A percentile compares a stretch with the other conserved stretches of the same genome.
phyloP scores from a whole-genome alignment of 208 protist genomes.

The Naegleria fowleri region DNA sequence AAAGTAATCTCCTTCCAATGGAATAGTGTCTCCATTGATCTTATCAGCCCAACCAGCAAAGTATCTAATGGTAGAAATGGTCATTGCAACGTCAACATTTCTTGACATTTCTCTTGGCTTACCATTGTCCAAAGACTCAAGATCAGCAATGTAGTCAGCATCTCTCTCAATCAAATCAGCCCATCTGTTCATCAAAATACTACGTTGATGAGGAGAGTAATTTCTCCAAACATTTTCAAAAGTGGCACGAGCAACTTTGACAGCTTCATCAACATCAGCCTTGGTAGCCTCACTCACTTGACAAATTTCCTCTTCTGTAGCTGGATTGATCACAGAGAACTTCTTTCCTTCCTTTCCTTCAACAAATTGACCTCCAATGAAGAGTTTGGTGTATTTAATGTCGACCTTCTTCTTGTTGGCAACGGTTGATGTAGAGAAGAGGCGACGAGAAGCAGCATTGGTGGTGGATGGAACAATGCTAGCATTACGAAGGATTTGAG shows the following conservation, averaged over 20 bases:
- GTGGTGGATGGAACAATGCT: no score
- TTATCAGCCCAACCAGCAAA: conserved; percentile 82
- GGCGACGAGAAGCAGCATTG: no score
- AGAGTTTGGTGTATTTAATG: conserved; percentile 54
- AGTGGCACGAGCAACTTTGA: conserved; percentile 58
- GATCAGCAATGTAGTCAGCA: conserved; percentile 58
- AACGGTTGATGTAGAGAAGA: no score
- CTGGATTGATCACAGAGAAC: conserved; percentile 65
- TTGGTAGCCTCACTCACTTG: conserved; percentile 63
- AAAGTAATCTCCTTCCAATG: conserved; percentile 58
- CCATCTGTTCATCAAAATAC: conserved; percentile 59
- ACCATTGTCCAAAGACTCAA: conserved; percentile 78
- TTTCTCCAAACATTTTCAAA: conserved; percentile 51
- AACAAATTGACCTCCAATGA: conserved; percentile 76
- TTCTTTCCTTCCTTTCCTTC: conserved; percentile 57
- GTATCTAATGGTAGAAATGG: conserved; percentile 63
- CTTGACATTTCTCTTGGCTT: conserved; percentile 64
- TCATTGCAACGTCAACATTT: conserved; percentile 57
- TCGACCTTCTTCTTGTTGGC: background rate
- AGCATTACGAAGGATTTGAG: no score
- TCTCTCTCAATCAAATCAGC: conserved; percentile 66
- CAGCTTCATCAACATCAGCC: conserved; percentile 69
- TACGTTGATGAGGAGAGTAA: conserved; percentile 51
- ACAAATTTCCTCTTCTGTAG: conserved; percentile 63
- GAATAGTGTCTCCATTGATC: conserved; percentile 66